Evolutionary conservation across 495 filamentous ascomycete genomes (phyloP).

Genomic region (Xylaria cubensis): DNA sequence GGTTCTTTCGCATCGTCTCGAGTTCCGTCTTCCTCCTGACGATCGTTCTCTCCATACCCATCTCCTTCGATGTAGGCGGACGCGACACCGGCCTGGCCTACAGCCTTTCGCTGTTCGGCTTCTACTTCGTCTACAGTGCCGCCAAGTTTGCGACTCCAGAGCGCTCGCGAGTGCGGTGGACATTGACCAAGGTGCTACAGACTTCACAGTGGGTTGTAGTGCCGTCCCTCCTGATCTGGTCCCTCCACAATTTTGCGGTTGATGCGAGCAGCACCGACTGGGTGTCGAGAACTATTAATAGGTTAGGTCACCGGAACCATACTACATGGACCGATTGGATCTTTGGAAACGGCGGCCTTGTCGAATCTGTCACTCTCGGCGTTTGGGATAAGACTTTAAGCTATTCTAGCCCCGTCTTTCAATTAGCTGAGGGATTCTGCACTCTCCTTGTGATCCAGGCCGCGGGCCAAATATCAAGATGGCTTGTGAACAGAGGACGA

Average conservation of each 20-base stretch:
- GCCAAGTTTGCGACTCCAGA: slow-evolving; percentile 83
- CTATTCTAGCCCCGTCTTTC: slow-evolving; percentile 95
- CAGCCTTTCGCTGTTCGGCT: slow-evolving; percentile 81
- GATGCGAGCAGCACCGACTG: slow-evolving; percentile 77
- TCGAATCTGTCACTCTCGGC: slow-evolving; percentile 80
- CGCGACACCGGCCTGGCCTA: slow-evolving; percentile 92
- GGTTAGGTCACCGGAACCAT: slow-evolving; percentile 62
- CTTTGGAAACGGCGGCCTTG: slow-evolving; percentile 77
- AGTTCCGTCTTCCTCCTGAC: slow-evolving; percentile 82
- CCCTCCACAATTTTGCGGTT: slow-evolving; percentile 89
- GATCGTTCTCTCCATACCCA: slow-evolving; percentile 90
- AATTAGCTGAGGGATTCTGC: slow-evolving; percentile 94
- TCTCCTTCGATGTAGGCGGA: slow-evolving; percentile 97
- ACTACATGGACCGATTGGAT: slow-evolving; percentile 78
- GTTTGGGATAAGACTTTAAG: slow-evolving; percentile 87
- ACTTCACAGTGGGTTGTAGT: slow-evolving; percentile 84
- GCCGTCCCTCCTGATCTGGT: slow-evolving; percentile 88
- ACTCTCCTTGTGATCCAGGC: slow-evolving; percentile 95
- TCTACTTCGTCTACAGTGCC: slow-evolving; percentile 88
- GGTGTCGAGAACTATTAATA: slow-evolving; percentile 80
- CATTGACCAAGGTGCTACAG: slow-evolving; percentile 67
- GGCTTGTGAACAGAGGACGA: slow-evolving; percentile 88
- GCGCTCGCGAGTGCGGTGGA: slow-evolving; percentile 73
- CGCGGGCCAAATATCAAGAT: slow-evolving; percentile 91
- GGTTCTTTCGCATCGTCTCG: slow-evolving; percentile 74